These are phyloP conservation scores for Mucor mucedo DNA, from an alignment of 371 early-diverging fungal genomes.

Conservation along the genomic window DNA sequence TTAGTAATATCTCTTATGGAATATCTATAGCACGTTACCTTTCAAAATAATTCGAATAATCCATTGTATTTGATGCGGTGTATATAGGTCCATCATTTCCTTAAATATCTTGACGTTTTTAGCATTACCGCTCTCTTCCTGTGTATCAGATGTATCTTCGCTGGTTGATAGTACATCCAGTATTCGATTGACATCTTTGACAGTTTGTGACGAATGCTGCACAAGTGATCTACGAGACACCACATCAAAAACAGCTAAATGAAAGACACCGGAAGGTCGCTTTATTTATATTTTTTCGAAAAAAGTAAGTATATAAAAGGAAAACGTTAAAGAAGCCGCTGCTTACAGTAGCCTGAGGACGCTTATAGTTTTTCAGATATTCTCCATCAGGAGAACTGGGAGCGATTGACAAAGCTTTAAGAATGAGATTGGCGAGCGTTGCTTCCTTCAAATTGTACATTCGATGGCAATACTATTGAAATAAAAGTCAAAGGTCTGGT, in stretches of 20 bases:
- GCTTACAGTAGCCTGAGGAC: conserved; percentile 4
- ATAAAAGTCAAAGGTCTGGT: not conserved
- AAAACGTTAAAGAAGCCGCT: too few species aligned
- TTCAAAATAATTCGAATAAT: conserved; percentile 74
- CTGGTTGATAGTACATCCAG: conserved; percentile 41
- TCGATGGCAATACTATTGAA: conserved; percentile 24
- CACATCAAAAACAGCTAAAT: conserved; percentile 1
- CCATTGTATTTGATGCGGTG: conserved; percentile 78
- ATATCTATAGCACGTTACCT: conserved; percentile 35
- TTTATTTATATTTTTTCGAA: not conserved
- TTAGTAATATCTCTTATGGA: not conserved
- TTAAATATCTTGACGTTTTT: conserved; percentile 44
- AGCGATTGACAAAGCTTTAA: conserved; percentile 60
- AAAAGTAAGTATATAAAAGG: too few species aligned
- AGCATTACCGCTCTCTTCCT: conserved; percentile 23
- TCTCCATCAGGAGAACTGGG: conserved; percentile 58
- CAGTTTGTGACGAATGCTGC: conserved; percentile 39
- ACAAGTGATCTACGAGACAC: conserved; percentile 46
- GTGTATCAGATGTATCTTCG: conserved; percentile 27
- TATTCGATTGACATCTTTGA: conserved; percentile 52
- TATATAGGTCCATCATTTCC: conserved; percentile 58
- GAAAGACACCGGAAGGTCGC: not conserved
- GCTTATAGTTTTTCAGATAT: conserved; percentile 63
- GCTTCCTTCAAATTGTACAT: conserved; percentile 74
- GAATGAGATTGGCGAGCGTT: conserved; percentile 66